A percentile compares a stretch with the other conserved stretches of the same genome.
Evolutionary conservation across 2,329 filamentous ascomycete genomes (phyloP).

Genomic region (Trichophyton schoenleinii): DNA sequence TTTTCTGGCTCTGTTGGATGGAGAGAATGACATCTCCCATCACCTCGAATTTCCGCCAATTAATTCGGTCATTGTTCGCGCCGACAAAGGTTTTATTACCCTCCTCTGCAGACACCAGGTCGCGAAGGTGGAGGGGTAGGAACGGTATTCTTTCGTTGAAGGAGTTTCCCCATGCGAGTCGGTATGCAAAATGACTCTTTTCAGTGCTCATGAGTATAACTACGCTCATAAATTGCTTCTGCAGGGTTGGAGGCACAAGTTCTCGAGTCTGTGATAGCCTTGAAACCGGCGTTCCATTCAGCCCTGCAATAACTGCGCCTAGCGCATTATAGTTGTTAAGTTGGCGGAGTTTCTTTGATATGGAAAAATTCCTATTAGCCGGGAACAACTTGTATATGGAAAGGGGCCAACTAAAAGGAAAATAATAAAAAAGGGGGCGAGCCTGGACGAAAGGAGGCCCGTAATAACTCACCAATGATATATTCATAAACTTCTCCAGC

Average conservation of each 20-base stretch:
- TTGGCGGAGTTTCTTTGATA: conserved; percentile 58
- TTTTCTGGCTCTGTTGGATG: conserved; percentile 82
- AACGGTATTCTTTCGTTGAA: conserved; percentile 83
- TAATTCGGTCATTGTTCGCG: conserved; percentile 60
- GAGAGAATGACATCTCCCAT: conserved; percentile 83
- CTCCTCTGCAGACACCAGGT: conserved; percentile 83
- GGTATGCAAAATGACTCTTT: conserved; percentile 87
- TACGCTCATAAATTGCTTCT: conserved; percentile 76
- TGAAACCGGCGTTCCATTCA: conserved; percentile 78
- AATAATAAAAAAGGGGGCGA: too few relatives aligned
- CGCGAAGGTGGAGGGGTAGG: conserved; percentile 75
- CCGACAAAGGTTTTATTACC: conserved; percentile 84
- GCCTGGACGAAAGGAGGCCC: neutral
- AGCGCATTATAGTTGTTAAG: conserved; percentile 96
- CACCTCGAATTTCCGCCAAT: conserved; percentile 97
- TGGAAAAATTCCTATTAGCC: conserved; percentile 5
- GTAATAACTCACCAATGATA: conserved; percentile 45
- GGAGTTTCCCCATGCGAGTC: conserved; percentile 95
- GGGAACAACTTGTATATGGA: neutral
- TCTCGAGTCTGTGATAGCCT: conserved; percentile 68
- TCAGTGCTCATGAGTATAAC: conserved; percentile 87
- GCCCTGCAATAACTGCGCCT: conserved; percentile 83
- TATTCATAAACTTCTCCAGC: conserved; percentile 88
- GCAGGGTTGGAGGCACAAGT: conserved; percentile 56
- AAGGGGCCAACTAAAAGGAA: too few relatives aligned